Conservation (phyloP, 2,329 filamentous ascomycete genomes). For the Aspergillus awamori region DNA sequence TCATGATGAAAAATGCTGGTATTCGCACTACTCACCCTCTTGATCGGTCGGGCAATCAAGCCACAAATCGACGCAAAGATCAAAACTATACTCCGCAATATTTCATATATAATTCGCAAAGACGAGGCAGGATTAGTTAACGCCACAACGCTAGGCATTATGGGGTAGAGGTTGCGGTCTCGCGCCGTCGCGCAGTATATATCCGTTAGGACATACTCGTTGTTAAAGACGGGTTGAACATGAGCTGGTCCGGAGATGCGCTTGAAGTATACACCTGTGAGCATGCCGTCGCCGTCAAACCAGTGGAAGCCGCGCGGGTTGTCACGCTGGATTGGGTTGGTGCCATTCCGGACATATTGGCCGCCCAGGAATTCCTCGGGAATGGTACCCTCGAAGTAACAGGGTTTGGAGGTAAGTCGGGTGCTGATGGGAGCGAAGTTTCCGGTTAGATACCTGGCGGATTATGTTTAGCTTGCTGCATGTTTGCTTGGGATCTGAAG, state of each 20-base stretch:
- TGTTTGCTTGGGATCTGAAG: neutral
- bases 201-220: constrained; percentile 70
- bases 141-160: constrained; percentile 66
- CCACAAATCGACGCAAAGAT: constrained; percentile 62
- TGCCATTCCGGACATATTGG: constrained; percentile 73
- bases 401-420: constrained; percentile 56
- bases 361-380: constrained; percentile 68
- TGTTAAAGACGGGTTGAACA: constrained; percentile 66
- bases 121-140: constrained; percentile 2
- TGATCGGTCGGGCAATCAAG: constrained; percentile 58
- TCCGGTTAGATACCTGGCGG: constrained; percentile 60
- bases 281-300: constrained; percentile 78
- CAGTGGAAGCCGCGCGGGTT: constrained; percentile 67
- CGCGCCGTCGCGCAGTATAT: constrained; percentile 60
- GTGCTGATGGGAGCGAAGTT: constrained; percentile 69
- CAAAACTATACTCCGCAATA: constrained; percentile 34
- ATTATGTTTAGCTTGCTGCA: neutral
- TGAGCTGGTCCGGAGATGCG: constrained; percentile 43
- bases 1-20: constrained; percentile 69
- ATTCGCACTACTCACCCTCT: constrained; percentile 71
- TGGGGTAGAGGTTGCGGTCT: constrained; percentile 56
- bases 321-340: constrained; percentile 67
- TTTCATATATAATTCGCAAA: neutral
- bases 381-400: constrained; percentile 60
- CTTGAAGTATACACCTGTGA: constrained; percentile 65